These are phyloP conservation scores for Mariannaea sp. DNA, from an alignment of 2,329 filamentous ascomycete species.

Conservation along the genomic window DNA sequence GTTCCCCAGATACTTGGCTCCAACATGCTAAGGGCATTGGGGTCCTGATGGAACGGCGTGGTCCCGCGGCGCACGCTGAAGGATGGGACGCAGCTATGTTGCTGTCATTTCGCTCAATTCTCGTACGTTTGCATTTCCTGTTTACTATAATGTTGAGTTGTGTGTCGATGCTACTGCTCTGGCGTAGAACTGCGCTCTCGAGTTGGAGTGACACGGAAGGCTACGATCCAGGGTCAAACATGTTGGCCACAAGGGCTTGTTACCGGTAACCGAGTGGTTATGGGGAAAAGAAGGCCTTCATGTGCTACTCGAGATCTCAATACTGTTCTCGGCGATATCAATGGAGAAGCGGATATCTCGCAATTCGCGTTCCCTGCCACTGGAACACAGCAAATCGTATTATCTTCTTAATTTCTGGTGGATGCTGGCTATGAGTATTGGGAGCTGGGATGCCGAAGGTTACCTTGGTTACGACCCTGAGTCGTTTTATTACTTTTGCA, in stretches of 20 bases:
- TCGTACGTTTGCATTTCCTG: constrained; percentile 37
- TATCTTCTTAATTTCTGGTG: constrained; percentile 34
- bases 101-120: constrained; percentile 44
- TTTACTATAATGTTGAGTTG: not conserved
- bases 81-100: constrained; percentile 47
- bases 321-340: constrained; percentile 5
- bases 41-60: constrained; percentile 47
- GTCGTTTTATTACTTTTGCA: constrained; percentile 20
- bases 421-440: constrained; percentile 28
- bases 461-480: constrained; percentile 19
- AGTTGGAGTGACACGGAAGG: constrained; percentile 8
- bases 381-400: constrained; percentile 36
- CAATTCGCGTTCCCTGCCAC: constrained; percentile 32
- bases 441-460: constrained; percentile 29
- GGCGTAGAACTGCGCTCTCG: not conserved
- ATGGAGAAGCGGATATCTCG: not conserved
- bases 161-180: not conserved
- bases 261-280: constrained; percentile 5
- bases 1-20: constrained; percentile 44
- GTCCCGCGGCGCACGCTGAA: constrained; percentile 42
- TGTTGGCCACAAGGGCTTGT: constrained; percentile 3
- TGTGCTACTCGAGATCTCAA: not conserved
- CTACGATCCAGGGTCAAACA: not conserved
- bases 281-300: constrained; percentile 3
- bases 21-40: constrained; percentile 47